These are phyloP conservation scores for Lasiosphaeris hirsuta DNA, from an alignment of 495 filamentous ascomycete species.

Conservation along the genomic window DNA sequence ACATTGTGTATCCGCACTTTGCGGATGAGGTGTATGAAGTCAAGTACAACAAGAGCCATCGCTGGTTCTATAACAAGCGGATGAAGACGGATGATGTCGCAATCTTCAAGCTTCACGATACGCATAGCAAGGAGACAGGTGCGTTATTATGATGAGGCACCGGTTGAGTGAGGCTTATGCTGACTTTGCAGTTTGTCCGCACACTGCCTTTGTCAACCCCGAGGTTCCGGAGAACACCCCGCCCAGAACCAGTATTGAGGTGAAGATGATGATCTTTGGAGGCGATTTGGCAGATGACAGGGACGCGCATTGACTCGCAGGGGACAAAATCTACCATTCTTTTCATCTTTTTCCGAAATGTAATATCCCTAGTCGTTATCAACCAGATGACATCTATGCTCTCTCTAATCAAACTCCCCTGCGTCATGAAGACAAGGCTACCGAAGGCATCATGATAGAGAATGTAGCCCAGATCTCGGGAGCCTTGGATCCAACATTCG, in stretches of 20 bases:
- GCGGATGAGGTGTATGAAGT: conserved; percentile 5
- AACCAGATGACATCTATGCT: no score
- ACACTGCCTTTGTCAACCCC: not conserved
- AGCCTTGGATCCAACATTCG: no score
- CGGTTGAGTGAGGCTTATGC: no score
- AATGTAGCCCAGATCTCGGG: no score
- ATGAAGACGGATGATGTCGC: conserved; percentile 2
- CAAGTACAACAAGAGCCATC: conserved; percentile 3
- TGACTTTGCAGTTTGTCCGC: not conserved
- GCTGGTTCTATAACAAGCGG: conserved; percentile 2
- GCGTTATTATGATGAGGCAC: no score
- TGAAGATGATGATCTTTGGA: conserved; percentile 7
- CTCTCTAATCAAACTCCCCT: no score
- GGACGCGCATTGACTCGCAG: no score
- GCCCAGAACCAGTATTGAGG: not conserved
- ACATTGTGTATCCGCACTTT: conserved; percentile 4
- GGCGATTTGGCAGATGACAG: not conserved
- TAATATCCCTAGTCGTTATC: no score
- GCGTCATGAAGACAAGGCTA: no score
- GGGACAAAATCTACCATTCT: no score
- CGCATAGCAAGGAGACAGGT: not conserved
- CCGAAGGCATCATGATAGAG: no score
- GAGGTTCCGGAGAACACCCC: not conserved
- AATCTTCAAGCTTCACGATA: conserved; percentile 2
- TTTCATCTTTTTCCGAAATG: no score